Percentiles rank a stretch among this genome's conserved stretches.
Evolutionary conservation across 1,284 basidiomycete species (phyloP).

Genomic region (Ganoderma sinense): DNA sequence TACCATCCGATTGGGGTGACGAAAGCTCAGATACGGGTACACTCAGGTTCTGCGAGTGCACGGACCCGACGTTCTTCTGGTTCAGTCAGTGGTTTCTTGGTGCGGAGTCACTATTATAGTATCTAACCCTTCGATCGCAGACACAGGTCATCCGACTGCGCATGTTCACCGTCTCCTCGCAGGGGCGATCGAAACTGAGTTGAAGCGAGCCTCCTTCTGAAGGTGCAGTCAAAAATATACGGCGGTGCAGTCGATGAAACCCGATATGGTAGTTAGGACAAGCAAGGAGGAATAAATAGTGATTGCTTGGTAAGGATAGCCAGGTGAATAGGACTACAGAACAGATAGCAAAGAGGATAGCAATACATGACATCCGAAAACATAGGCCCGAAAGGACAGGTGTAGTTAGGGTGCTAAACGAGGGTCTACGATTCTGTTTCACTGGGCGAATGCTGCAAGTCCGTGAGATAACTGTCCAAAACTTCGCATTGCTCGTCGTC

Average conservation of each 20-base stretch:
- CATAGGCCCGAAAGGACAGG: not conserved
- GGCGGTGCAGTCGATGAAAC: not conserved
- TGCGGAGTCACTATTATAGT: not conserved
- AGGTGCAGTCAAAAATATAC: not conserved
- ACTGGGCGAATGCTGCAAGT: not conserved
- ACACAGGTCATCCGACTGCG: conserved; percentile 58
- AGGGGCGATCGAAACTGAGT: conserved; percentile 48
- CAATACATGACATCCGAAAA: not conserved
- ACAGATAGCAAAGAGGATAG: conserved; percentile 2
- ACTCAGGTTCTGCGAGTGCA: conserved; percentile 54
- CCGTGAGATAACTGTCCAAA: not conserved
- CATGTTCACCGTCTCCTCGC: conserved; percentile 56
- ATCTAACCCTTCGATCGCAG: conserved; percentile 32
- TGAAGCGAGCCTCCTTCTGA: conserved; percentile 28
- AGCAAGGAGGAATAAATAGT: not conserved
- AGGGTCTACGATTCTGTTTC: not conserved
- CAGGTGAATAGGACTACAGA: not conserved
- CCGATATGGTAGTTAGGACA: not conserved
- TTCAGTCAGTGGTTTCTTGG: conserved; percentile 49
- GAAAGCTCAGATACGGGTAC: not conserved
- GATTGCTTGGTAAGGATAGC: not conserved
- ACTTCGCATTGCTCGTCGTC: not conserved
- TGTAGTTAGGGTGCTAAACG: not conserved
- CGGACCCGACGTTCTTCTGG: conserved; percentile 59
- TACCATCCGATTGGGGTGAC: not conserved